These are phyloP conservation scores for Breynia disticha DNA, from an alignment of 441 rosid species.

Conservation along the genomic window DNA sequence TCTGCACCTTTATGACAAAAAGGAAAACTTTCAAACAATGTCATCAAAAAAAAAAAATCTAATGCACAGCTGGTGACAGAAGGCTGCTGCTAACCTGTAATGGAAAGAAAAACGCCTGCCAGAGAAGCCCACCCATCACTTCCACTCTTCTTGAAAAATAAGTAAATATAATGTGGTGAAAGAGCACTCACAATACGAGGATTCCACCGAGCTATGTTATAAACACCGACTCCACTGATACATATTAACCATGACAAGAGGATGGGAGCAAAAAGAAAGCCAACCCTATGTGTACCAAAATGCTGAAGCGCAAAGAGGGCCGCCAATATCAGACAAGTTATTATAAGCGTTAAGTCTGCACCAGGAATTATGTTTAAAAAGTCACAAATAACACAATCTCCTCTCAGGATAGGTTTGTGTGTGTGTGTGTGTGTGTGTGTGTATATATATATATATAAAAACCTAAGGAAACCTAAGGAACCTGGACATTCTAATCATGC, in stretches of 20 bases:
- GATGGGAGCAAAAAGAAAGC: slow-evolving; percentile 34
- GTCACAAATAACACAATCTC: background rate
- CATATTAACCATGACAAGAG: slow-evolving; percentile 26
- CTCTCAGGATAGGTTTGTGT: background rate
- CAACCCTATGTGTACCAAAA: slow-evolving; percentile 29
- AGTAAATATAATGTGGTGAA: slow-evolving; percentile 23
- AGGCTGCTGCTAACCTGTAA: slow-evolving; percentile 12
- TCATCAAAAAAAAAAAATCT: background rate
- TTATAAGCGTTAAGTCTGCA: slow-evolving; percentile 13
- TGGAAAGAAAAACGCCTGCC: slow-evolving; percentile 21
- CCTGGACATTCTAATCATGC: background rate
- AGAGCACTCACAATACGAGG: slow-evolving; percentile 23
- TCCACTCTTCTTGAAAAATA: slow-evolving; percentile 22
- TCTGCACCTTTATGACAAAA: slow-evolving; percentile 23
- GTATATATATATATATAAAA: too few species aligned
- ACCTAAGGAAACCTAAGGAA: background rate
- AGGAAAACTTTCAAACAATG: background rate
- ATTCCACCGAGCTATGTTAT: slow-evolving; percentile 26
- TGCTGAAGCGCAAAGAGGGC: slow-evolving; percentile 35
- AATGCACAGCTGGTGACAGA: background rate
- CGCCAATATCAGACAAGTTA: slow-evolving; percentile 27
- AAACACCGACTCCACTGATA: slow-evolving; percentile 25
- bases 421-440: too few species aligned
- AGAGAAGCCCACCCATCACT: slow-evolving; percentile 28
- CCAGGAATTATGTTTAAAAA: background rate